Conservation (phyloP, 495 filamentous ascomycete species). For the Penicillium canescens region DNA sequence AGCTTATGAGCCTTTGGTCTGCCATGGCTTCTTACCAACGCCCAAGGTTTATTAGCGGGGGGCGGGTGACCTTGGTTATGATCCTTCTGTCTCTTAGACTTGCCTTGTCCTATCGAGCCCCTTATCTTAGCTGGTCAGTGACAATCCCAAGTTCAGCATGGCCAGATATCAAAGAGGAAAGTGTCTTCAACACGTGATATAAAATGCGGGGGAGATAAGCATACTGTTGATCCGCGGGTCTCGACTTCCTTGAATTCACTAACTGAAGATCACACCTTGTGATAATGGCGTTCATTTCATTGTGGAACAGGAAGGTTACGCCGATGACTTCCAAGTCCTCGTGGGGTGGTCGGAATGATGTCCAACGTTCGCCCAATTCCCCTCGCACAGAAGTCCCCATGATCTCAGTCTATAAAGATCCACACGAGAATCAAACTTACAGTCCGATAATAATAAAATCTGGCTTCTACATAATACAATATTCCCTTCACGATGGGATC, state of each 20-base stretch:
- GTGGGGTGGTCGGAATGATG: not conserved
- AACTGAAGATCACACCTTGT: not conserved
- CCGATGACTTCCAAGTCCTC: not conserved
- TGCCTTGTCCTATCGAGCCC: too few species aligned
- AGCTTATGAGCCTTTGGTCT: too few species aligned
- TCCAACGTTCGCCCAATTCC: not conserved
- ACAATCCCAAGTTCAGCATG: not conserved
- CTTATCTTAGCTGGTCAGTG: too few species aligned
- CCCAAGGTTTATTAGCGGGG: too few species aligned
- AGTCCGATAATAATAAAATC: not conserved
- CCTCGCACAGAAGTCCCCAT: not conserved
- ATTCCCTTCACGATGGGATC: slow-evolving; percentile 1
- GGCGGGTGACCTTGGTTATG: too few species aligned
- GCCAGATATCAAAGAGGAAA: not conserved
- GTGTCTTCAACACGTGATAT: slow-evolving; percentile 2
- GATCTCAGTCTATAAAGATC: slow-evolving; percentile 1
- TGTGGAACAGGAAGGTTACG: not conserved
- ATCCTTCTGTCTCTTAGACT: too few species aligned
- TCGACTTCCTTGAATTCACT: not conserved
- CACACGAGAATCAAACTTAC: not conserved
- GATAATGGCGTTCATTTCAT: not conserved
- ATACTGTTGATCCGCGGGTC: not conserved
- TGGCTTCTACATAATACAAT: not conserved
- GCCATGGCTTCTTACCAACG: too few species aligned
- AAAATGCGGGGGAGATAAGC: not conserved